A percentile compares a stretch with the other conserved stretches of the same genome.
Conservation (phyloP, 1,284 basidiomycete genomes). For the Rhodofomes roseus region DNA sequence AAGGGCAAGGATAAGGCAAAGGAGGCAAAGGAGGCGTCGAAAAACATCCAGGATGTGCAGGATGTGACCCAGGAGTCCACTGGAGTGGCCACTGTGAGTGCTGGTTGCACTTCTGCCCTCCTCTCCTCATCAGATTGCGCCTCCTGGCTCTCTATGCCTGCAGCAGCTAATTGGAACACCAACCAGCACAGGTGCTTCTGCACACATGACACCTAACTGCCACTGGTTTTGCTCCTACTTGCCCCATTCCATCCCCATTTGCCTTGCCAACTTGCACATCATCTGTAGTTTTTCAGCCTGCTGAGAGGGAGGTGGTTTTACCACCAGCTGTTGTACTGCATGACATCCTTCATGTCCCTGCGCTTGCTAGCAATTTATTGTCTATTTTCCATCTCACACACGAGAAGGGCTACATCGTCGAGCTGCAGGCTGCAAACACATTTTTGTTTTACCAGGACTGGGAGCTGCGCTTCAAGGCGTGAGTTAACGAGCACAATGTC, state of each 20-base stretch:
- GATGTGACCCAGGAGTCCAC: constrained; percentile 2
- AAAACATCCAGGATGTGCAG: background rate
- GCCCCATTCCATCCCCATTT: background rate
- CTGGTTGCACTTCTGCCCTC: constrained; percentile 7
- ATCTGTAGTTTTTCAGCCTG: constrained; percentile 29
- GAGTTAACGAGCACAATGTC: constrained; percentile 9
- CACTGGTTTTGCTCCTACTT: constrained; percentile 29
- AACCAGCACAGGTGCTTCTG: constrained; percentile 35
- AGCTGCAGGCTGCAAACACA: constrained; percentile 1
- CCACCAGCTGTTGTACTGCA: constrained; percentile 8
- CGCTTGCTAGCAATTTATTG: constrained; percentile 13
- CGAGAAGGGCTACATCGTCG: constrained; percentile 4
- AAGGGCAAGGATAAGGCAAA: background rate
- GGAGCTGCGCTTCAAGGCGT: constrained; percentile 6
- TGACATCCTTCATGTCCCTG: constrained; percentile 13
- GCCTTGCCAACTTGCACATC: constrained; percentile 10
- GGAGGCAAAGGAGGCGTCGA: background rate
- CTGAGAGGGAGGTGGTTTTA: constrained; percentile 12
- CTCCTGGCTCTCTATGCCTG: background rate
- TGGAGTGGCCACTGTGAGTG: constrained; percentile 3
- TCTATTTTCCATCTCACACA: too few relatives aligned
- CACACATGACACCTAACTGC: constrained; percentile 28
- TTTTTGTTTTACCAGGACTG: constrained; percentile 6
- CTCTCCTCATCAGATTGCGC: background rate
- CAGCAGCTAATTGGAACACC: constrained; percentile 24